Conservation (phyloP, 352 stramenopile species). For the Pythium aquatile region DNA sequence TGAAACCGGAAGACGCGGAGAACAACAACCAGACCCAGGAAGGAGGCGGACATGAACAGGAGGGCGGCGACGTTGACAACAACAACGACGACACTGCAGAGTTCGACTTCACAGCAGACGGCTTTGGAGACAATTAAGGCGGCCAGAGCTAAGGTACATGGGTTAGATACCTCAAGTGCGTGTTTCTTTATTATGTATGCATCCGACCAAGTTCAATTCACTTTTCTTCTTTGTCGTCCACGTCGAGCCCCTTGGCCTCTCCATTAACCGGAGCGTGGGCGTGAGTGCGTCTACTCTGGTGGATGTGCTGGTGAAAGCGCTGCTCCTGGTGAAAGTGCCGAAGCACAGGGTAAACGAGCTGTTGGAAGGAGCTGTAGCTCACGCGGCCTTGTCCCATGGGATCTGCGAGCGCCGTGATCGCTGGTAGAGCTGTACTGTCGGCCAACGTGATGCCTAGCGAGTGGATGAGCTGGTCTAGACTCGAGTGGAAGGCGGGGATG, state of each 20-base stretch:
- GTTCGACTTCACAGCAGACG: neutral
- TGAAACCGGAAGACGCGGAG: neutral
- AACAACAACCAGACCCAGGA: neutral
- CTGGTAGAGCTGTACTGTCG: conserved; percentile 22
- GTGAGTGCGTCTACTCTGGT: neutral
- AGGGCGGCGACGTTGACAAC: conserved; percentile 17
- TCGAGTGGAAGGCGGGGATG: conserved; percentile 35
- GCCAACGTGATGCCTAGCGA: conserved; percentile 25
- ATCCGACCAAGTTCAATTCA: neutral
- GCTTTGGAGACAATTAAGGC: neutral
- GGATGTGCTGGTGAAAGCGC: neutral
- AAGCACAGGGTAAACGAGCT: conserved; percentile 47
- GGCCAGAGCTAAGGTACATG: neutral
- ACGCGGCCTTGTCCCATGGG: conserved; percentile 48
- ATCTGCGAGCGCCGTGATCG: conserved; percentile 44
- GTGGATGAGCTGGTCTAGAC: conserved; percentile 26
- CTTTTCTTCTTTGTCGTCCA: conserved; percentile 8
- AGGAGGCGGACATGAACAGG: neutral
- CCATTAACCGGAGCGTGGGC: neutral
- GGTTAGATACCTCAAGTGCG: neutral
- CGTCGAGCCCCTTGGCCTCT: conserved; percentile 1
- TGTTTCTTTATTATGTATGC: conserved; percentile 13
- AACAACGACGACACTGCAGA: conserved; percentile 14
- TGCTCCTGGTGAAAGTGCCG: conserved; percentile 36
- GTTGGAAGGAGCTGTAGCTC: conserved; percentile 58